These are phyloP conservation scores for Ganoderma sp. DNA, from an alignment of 1,284 basidiomycete species.

Conservation along the genomic window DNA sequence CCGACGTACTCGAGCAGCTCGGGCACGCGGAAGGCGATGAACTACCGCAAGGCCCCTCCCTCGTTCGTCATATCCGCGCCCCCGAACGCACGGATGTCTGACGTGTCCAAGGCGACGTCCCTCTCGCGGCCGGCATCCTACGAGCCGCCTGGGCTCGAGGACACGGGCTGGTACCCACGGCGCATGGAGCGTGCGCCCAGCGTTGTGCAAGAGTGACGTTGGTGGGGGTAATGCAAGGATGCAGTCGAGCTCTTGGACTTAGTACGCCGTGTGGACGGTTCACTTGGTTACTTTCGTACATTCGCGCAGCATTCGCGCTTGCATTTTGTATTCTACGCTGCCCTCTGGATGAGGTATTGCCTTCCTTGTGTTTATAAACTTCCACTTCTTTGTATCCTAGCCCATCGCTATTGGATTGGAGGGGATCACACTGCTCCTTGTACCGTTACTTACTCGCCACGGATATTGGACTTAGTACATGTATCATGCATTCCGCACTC, in stretches of 20 bases:
- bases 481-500: neutral
- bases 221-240: neutral
- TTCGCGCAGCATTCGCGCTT: neutral
- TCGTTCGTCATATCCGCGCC: neutral
- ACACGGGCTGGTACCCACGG: constrained; percentile 1
- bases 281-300: neutral
- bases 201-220: neutral
- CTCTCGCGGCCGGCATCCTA: neutral
- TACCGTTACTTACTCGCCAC: neutral
- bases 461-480: neutral
- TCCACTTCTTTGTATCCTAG: neutral
- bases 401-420: neutral
- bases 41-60: constrained; percentile 7
- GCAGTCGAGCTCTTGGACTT: neutral
- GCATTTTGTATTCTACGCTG: constrained; percentile 2
- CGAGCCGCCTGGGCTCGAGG: neutral
- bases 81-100: neutral
- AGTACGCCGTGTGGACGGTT: neutral
- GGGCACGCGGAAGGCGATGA: constrained; percentile 4
- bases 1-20: constrained; percentile 35
- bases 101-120: constrained; percentile 4
- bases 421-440: neutral
- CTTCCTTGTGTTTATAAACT: neutral
- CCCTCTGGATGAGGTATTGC: constrained; percentile 7
- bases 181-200: constrained; percentile 3